A percentile compares a stretch with the other conserved stretches of the same genome.
Conservation (phyloP, 2,329 filamentous ascomycete species). For the Tetracladium maxilliforme region DNA sequence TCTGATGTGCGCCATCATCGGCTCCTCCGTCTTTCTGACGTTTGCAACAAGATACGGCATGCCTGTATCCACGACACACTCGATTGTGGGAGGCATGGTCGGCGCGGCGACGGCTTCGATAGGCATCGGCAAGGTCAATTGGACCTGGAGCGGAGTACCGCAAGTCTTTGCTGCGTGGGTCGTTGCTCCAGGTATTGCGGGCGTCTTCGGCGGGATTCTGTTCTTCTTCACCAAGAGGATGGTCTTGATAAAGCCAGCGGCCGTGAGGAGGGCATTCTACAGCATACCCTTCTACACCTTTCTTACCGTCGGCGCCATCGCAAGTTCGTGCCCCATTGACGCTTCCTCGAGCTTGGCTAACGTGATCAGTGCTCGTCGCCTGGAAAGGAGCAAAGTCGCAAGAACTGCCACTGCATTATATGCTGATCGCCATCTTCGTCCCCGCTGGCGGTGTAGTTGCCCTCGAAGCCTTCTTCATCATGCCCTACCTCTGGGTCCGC, state of each 20-base stretch:
- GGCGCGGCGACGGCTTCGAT: slow-evolving; percentile 43
- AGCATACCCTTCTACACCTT: too few relatives aligned
- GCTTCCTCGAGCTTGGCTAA: too few relatives aligned
- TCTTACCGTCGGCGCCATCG: too few relatives aligned
- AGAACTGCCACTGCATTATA: slow-evolving; percentile 9
- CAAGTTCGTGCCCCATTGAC: too few relatives aligned
- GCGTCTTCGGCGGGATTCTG: slow-evolving; percentile 30
- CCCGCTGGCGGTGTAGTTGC: slow-evolving; percentile 19
- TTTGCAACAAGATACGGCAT: slow-evolving; percentile 36
- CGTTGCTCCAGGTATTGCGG: slow-evolving; percentile 41
- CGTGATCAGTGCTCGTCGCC: slow-evolving; percentile 18
- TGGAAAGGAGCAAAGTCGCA: slow-evolving; percentile 23
- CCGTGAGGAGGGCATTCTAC: too few relatives aligned
- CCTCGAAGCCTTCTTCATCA: slow-evolving; percentile 25
- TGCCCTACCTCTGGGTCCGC: slow-evolving; percentile 28
- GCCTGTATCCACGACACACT: slow-evolving; percentile 47
- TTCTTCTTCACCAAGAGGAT: slow-evolving; percentile 26
- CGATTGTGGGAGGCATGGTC: slow-evolving; percentile 43
- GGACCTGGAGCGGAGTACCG: slow-evolving; percentile 40
- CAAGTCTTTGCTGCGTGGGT: slow-evolving; percentile 47
- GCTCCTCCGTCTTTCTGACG: slow-evolving; percentile 40
- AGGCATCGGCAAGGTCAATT: slow-evolving; percentile 34
- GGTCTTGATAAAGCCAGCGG: too few relatives aligned
- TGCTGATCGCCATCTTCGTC: slow-evolving; percentile 24
- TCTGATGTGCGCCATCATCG: slow-evolving; percentile 38